Conservation (phyloP, 768 basidiomycete genomes). For the Hebeloma cylindrosporum region DNA sequence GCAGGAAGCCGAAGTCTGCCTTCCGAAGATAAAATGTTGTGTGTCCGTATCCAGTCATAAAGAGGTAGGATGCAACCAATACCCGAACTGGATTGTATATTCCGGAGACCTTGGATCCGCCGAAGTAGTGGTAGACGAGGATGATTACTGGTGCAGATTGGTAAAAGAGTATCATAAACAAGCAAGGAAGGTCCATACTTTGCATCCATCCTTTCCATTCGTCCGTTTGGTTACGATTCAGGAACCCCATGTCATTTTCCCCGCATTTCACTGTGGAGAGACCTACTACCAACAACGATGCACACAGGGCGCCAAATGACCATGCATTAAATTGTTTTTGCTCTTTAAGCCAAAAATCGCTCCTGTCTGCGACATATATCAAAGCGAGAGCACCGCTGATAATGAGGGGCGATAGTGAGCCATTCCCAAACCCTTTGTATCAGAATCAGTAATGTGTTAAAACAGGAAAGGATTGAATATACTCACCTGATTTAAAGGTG, state of each 20-base stretch:
- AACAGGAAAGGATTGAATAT: background rate
- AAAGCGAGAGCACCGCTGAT: conserved; percentile 68
- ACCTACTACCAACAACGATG: conserved; percentile 57
- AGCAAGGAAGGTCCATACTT: conserved; percentile 45
- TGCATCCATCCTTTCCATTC: conserved; percentile 99
- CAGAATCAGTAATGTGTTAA: no score
- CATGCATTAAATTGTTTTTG: conserved; percentile 79
- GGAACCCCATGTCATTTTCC: conserved; percentile 84
- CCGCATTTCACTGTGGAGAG: conserved; percentile 63
- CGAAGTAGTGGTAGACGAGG: conserved; percentile 89
- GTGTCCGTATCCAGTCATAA: conserved; percentile 94
- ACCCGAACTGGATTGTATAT: conserved; percentile 92
- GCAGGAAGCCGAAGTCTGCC: conserved; percentile 78
- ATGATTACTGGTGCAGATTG: conserved; percentile 60
- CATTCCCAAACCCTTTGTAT: conserved; percentile 3
- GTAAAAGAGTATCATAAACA: conserved; percentile 10
- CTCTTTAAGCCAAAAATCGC: conserved; percentile 84
- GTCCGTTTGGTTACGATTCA: conserved; percentile 91
- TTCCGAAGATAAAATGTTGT: conserved; percentile 88
- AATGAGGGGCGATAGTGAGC: conserved; percentile 45
- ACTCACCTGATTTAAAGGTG: conserved; percentile 20
- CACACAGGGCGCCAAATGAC: conserved; percentile 61
- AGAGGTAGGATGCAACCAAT: conserved; percentile 85
- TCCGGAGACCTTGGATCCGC: conserved; percentile 88
- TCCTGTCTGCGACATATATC: conserved; percentile 82